Conservation (phyloP, 2,329 filamentous ascomycete genomes). For the Teratosphaeria epicoccoides region DNA sequence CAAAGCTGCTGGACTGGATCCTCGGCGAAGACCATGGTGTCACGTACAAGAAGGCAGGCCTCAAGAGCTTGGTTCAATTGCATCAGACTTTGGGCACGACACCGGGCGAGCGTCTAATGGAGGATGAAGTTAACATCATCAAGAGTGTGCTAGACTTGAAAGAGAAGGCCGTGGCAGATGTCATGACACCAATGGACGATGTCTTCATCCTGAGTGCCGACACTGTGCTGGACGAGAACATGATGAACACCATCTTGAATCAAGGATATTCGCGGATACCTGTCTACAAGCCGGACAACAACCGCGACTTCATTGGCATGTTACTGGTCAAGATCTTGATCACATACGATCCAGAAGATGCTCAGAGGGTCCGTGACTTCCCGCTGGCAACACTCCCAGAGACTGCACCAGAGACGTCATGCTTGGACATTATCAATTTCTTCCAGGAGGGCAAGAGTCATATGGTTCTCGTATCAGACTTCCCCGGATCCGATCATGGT, state of each 20-base stretch:
- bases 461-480: conserved; percentile 91
- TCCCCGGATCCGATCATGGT: conserved; percentile 80
- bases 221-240: conserved; percentile 80
- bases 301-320: conserved; percentile 90
- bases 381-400: conserved; percentile 88
- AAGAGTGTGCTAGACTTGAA: conserved; percentile 93
- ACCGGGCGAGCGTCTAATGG: conserved; percentile 75
- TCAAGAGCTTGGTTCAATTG: conserved; percentile 91
- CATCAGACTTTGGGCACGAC: conserved; percentile 84
- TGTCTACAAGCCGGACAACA: conserved; percentile 76
- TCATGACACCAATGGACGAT: conserved; percentile 98
- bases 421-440: conserved; percentile 96
- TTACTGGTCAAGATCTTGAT: conserved; percentile 97
- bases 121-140: conserved; percentile 98
- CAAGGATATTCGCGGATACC: conserved; percentile 94
- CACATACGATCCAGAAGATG: conserved; percentile 94
- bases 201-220: conserved; percentile 97
- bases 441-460: conserved; percentile 99
- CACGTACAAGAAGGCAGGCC: conserved; percentile 92
- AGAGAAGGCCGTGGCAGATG: conserved; percentile 84
- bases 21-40: conserved; percentile 93
- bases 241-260: conserved; percentile 86
- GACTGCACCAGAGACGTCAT: conserved; percentile 89
- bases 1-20: conserved; percentile 86
- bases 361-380: conserved; percentile 77